These are phyloP conservation scores for Botrytis squamosa DNA, from an alignment of 2,329 filamentous ascomycete genomes.

Conservation along the genomic window DNA sequence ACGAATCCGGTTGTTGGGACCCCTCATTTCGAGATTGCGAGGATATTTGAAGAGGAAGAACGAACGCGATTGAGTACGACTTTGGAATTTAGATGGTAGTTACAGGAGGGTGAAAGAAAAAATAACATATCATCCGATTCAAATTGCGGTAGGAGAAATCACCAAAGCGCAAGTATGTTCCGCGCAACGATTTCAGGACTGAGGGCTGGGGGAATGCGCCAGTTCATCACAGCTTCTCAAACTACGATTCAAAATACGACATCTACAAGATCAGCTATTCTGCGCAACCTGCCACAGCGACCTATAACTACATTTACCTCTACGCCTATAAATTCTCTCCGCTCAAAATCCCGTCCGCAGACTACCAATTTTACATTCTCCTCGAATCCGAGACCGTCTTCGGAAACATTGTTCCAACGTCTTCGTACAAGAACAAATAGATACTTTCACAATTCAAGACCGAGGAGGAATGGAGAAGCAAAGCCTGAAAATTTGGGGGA, in stretches of 20 bases:
- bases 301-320: conserved; percentile 6
- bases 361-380: conserved; percentile 18
- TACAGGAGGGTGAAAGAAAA: background rate
- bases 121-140: background rate
- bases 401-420: conserved; percentile 28
- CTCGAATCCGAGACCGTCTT: background rate
- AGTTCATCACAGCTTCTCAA: background rate
- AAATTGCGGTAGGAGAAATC: background rate
- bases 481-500: conserved; percentile 25
- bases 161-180: conserved; percentile 10
- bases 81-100: background rate
- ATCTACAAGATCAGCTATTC: background rate
- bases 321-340: background rate
- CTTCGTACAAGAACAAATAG: conserved; percentile 30
- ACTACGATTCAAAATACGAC: background rate
- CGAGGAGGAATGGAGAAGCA: conserved; percentile 24
- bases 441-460: conserved; percentile 29
- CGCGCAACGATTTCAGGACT: background rate
- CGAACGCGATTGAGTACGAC: background rate
- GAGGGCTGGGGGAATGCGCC: conserved; percentile 1
- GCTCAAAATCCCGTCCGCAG: background rate
- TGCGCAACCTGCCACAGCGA: conserved; percentile 1
- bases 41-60: background rate
- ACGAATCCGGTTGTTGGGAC: background rate
- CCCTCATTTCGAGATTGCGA: conserved; percentile 1